These are phyloP conservation scores for Musa troglodytarum DNA, from an alignment of 176 grass and related monocot species.

Conservation along the genomic window DNA sequence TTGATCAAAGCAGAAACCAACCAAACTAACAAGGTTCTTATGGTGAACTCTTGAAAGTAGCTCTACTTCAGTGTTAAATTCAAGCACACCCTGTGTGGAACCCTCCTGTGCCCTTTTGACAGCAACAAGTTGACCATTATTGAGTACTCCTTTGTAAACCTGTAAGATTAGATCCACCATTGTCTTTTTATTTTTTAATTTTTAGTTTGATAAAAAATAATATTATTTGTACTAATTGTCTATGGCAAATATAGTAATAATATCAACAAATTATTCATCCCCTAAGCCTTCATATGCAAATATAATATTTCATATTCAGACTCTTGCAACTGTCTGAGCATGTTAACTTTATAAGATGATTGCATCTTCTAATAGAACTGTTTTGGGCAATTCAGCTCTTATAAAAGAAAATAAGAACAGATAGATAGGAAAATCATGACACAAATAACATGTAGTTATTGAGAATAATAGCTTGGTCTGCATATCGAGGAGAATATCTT, in stretches of 20 bases:
- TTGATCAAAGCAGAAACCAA: constrained; percentile 5
- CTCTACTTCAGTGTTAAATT: constrained; percentile 1
- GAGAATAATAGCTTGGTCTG: too few species aligned
- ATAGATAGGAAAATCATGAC: too few species aligned
- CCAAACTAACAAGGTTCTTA: neutral
- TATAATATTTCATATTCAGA: too few species aligned
- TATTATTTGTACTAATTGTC: neutral
- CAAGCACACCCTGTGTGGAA: neutral
- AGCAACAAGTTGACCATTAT: constrained; percentile 1
- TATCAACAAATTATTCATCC: neutral
- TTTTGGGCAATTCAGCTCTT: too few species aligned
- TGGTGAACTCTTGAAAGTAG: constrained; percentile 6
- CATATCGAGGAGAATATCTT: too few species aligned
- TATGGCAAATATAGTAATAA: neutral
- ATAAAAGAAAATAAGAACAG: too few species aligned
- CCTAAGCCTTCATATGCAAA: too few species aligned
- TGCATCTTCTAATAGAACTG: too few species aligned
- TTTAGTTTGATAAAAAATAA: too few species aligned
- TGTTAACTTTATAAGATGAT: too few species aligned
- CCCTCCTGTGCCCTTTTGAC: constrained; percentile 2
- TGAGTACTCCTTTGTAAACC: constrained; percentile 3
- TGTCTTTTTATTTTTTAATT: neutral
- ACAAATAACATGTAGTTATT: too few species aligned
- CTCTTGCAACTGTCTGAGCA: too few species aligned
- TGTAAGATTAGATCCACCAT: neutral